These are phyloP conservation scores for Ascochyta viciae-villosae DNA, from an alignment of 2,329 filamentous ascomycete genomes.

Conservation along the genomic window DNA sequence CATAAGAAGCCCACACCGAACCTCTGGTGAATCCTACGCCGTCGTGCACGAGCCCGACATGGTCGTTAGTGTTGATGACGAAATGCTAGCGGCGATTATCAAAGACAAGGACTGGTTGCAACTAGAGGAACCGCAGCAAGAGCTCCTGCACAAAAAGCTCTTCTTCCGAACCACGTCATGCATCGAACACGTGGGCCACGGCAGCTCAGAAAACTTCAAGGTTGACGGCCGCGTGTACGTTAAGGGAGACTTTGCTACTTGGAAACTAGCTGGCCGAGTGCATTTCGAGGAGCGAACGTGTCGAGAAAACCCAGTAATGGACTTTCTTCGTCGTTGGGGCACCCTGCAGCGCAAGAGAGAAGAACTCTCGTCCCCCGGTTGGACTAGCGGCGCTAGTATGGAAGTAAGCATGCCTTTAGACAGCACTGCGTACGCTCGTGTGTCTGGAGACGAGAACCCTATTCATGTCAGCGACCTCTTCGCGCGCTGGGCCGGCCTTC, in stretches of 20 bases:
- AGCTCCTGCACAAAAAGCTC: background rate
- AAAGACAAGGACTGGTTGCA: background rate
- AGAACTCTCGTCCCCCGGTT: background rate
- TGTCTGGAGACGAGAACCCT: conserved; percentile 52
- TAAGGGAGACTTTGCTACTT: background rate
- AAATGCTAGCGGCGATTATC: background rate
- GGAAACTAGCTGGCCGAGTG: no score
- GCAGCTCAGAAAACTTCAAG: background rate
- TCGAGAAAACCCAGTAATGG: background rate
- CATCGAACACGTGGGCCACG: background rate
- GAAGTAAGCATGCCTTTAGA: background rate
- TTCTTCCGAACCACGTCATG: background rate
- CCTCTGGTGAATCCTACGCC: background rate
- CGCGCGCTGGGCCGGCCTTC: conserved; percentile 45
- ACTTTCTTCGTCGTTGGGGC: background rate
- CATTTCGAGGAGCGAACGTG: background rate
- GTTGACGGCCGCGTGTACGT: background rate
- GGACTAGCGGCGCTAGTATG: background rate
- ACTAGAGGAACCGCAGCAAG: background rate
- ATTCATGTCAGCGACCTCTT: conserved; percentile 51
- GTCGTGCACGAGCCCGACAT: background rate
- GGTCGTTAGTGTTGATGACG: background rate
- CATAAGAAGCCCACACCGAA: background rate
- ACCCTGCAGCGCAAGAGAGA: background rate
- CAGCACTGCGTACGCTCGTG: conserved; percentile 35